Evolutionary conservation across 2,329 filamentous ascomycete genomes (phyloP).

Genomic region (Leptographium wingfieldii): DNA sequence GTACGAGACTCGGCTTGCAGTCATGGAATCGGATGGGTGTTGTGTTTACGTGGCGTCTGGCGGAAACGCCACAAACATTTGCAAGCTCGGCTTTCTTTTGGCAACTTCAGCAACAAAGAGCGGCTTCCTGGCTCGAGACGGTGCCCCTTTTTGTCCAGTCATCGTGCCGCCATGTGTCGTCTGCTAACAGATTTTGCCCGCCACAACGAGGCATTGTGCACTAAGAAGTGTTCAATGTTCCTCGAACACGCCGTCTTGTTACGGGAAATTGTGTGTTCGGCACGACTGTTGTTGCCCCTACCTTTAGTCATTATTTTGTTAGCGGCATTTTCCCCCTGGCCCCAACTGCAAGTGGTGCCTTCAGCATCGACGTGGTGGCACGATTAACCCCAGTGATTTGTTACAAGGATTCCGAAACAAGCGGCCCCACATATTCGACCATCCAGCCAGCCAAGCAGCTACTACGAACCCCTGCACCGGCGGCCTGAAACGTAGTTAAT

Average conservation of each 20-base stretch:
- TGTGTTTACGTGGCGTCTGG: background rate
- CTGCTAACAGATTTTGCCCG: too few species aligned
- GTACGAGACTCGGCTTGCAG: background rate
- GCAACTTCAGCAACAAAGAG: too few species aligned
- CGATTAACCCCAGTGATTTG: background rate
- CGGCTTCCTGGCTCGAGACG: too few species aligned
- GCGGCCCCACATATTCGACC: background rate
- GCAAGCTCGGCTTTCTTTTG: too few species aligned
- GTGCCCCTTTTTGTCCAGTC: too few species aligned
- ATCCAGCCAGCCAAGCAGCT: background rate
- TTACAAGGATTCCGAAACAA: background rate
- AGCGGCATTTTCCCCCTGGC: background rate
- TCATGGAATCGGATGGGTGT: too few species aligned
- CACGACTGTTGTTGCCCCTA: background rate
- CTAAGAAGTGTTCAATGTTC: too few species aligned
- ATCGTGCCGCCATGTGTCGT: too few species aligned
- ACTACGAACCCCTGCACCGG: background rate
- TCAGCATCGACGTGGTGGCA: background rate
- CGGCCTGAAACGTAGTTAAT: slow-evolving; percentile 11
- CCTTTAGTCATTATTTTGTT: background rate
- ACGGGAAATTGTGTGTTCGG: background rate
- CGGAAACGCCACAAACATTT: background rate
- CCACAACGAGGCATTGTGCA: too few species aligned
- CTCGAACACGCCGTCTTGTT: too few species aligned
- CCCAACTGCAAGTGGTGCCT: background rate